phyloP scores from a whole-genome alignment of 495 filamentous ascomycete species.

The Penicillium samsonianum region DNA sequence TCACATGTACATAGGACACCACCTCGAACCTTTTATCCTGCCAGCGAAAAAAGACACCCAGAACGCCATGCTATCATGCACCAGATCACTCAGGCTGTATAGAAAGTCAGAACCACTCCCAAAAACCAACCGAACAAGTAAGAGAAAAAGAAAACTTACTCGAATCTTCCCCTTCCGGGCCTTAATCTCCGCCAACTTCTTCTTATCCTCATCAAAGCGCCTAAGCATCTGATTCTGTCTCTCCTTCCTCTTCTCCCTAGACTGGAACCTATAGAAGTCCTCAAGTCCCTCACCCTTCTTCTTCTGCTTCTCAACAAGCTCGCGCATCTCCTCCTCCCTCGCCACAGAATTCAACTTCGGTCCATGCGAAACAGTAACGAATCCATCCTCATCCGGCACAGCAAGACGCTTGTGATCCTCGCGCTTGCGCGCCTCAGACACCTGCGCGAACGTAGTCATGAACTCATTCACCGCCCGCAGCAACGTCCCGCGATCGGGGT shows the following conservation, averaged over 20 bases:
- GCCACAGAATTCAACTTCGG: slow-evolving; percentile 70
- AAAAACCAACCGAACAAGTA: not conserved
- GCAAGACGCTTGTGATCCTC: slow-evolving; percentile 63
- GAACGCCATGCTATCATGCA: slow-evolving; percentile 30
- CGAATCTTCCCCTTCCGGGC: slow-evolving; percentile 50
- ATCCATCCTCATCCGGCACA: slow-evolving; percentile 92
- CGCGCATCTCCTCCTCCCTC: slow-evolving; percentile 70
- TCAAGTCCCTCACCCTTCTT: slow-evolving; percentile 66
- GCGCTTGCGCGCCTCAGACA: slow-evolving; percentile 65
- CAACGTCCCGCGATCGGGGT: slow-evolving; percentile 63
- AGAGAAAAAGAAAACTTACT: slow-evolving; percentile 34
- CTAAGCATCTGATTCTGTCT: slow-evolving; percentile 65
- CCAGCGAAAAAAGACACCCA: slow-evolving; percentile 21
- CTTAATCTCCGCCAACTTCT: slow-evolving; percentile 55
- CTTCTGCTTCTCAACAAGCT: slow-evolving; percentile 70
- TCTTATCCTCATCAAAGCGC: slow-evolving; percentile 57
- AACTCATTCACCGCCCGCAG: slow-evolving; percentile 76
- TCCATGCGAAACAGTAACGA: slow-evolving; percentile 85
- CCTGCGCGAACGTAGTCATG: slow-evolving; percentile 69
- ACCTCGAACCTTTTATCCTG: slow-evolving; percentile 13
- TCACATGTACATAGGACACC: slow-evolving; percentile 21
- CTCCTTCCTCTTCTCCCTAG: slow-evolving; percentile 83
- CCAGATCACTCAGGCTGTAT: slow-evolving; percentile 46
- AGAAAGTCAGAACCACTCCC: slow-evolving; percentile 18
- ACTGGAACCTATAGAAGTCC: slow-evolving; percentile 95